Evolutionary conservation across 139 green algal genomes (phyloP).

Genomic region (Volvox africanus): DNA sequence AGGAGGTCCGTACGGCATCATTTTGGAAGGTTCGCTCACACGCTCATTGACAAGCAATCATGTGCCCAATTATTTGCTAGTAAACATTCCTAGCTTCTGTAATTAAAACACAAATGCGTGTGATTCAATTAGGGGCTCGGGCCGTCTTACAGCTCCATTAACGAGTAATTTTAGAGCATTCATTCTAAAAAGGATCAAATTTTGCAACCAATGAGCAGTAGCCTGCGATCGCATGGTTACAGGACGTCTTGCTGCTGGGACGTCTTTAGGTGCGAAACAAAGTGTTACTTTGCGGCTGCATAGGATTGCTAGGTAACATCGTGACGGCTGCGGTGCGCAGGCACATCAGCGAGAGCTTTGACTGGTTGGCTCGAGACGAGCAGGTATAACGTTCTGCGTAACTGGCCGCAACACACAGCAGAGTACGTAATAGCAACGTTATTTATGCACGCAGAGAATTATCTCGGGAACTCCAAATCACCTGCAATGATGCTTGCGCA

Average conservation of each 20-base stretch:
- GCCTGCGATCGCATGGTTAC: not conserved
- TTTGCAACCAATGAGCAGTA: not conserved
- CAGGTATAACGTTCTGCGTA: not conserved
- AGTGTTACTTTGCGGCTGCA: no score
- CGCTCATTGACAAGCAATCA: no score
- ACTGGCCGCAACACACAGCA: not conserved
- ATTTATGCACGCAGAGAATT: conserved; percentile 13
- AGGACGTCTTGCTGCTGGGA: not conserved
- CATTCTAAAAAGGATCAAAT: no score
- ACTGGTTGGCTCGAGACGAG: not conserved
- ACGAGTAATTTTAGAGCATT: no score
- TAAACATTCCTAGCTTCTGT: no score
- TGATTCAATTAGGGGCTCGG: no score
- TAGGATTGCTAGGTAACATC: no score
- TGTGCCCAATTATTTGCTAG: no score
- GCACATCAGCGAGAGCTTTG: not conserved
- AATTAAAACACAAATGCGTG: no score
- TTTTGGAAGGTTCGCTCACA: no score
- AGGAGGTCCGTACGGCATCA: no score
- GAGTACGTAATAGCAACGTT: not conserved
- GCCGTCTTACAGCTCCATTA: no score
- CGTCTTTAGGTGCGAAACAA: not conserved
- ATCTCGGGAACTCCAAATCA: not conserved
- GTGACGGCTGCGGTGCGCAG: not conserved
- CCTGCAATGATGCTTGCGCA: conserved; percentile 14